Conservation (phyloP, 2,329 filamentous ascomycete genomes). For the Pseudocercospora crystallina region DNA sequence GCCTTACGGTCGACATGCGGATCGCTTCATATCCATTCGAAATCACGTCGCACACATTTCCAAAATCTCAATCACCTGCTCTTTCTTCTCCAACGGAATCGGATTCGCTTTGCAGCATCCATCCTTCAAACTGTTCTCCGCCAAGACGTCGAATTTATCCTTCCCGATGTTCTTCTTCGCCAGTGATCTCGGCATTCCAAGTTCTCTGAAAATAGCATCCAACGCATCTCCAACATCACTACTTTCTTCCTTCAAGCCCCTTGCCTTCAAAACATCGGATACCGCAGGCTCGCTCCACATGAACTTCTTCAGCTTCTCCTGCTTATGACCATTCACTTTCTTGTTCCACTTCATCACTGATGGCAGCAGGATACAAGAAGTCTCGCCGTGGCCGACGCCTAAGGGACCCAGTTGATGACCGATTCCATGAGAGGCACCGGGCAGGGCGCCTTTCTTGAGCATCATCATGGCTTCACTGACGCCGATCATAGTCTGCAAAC, state of each 20-base stretch:
- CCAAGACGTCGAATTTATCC: conserved; percentile 51
- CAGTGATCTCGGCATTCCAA: conserved; percentile 56
- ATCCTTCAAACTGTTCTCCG: conserved; percentile 53
- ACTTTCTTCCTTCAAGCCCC: conserved; percentile 27
- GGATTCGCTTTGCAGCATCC: conserved; percentile 53
- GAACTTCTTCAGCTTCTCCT: conserved; percentile 42
- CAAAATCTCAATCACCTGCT: conserved; percentile 55
- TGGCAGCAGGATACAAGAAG: conserved; percentile 57
- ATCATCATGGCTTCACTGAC: conserved; percentile 37
- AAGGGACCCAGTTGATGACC: conserved; percentile 50
- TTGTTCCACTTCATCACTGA: conserved; percentile 58
- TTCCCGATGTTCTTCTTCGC: conserved; percentile 52
- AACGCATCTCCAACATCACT: conserved; percentile 54
- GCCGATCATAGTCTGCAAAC: conserved; percentile 51
- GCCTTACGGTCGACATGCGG: no score
- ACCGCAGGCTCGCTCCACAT: conserved; percentile 43
- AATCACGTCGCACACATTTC: conserved; percentile 31
- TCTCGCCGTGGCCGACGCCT: conserved; percentile 61
- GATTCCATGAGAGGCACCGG: conserved; percentile 43
- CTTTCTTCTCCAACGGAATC: conserved; percentile 48
- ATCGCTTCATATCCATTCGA: no score
- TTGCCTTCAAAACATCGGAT: conserved; percentile 37
- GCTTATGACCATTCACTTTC: conserved; percentile 38
- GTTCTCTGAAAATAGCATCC: conserved; percentile 50
- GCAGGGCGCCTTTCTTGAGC: conserved; percentile 40